Evolutionary conservation across 257 asterid species (phyloP), one percentile per base, ranked within the genome.

Genomic region (Solanum peruvianum): DNA sequence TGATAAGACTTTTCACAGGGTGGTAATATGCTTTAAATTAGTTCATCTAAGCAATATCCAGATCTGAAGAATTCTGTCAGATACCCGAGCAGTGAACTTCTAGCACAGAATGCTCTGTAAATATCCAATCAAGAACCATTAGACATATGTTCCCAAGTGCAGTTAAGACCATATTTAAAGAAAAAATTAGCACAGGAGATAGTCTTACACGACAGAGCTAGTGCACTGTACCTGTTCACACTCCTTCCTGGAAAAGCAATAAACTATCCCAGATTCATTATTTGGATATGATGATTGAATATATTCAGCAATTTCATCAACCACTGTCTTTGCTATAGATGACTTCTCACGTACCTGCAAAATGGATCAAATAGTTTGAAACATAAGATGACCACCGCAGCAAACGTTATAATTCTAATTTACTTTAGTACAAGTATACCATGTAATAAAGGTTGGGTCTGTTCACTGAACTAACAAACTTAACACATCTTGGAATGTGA

Each of bases 161-260:
- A 80, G 29, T 80, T 49, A 29, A 80, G 29, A 47, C 85, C 41
- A 27, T 29, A 10, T 47, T 80, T 80, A 39, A 39, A 80, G 67
- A 80, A 9, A 29, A 18, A 47, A 47, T 29, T 80, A 80, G 20
- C 25, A n/a, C 27, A 80, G 3, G 6, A 47, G 85, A 80, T 80
- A 25, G 67, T 80, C 67, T 27, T 5, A 47, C 44, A 80, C 6
- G 56, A 80, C 85, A 80, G 20, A 80, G 85, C 42, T 80, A 80
- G 67, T 80, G 85, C 33, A 29, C 14, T 31, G 25, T 88, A 95
- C 99, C 98, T 94, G 99, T 89, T 97, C 99, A 70, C 99, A 97
- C 90, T 97, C 99, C 93, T 94, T 97, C 75, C 99, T 94, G 87
- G 99, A 94, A 92, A 97, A 97, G 92, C 99, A 97, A 92, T 97